These are phyloP conservation scores for Penicillium janthinellum DNA, from an alignment of 2,329 filamentous ascomycete species.

Conservation along the genomic window DNA sequence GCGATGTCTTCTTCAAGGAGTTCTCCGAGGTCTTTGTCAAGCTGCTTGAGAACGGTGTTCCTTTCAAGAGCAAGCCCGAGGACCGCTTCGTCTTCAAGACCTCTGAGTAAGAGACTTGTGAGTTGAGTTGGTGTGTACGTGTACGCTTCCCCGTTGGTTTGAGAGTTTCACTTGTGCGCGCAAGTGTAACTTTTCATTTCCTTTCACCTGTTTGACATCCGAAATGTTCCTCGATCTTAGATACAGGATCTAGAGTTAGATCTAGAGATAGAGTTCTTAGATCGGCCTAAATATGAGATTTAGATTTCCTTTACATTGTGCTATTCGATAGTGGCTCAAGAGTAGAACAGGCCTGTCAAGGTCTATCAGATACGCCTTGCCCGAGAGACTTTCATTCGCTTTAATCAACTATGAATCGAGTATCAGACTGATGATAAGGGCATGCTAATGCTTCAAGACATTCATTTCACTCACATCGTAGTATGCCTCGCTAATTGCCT, in stretches of 20 bases:
- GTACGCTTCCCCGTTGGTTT: not conserved
- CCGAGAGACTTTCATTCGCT: no score
- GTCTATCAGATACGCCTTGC: not conserved
- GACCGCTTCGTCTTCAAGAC: conserved; percentile 67
- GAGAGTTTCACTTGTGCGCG: conserved; percentile 5
- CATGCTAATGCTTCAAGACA: no score
- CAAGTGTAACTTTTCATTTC: conserved; percentile 4
- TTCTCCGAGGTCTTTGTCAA: conserved; percentile 77
- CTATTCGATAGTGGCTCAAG: not conserved
- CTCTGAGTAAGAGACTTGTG: conserved; percentile 29
- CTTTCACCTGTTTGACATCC: conserved; percentile 14
- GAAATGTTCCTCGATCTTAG: conserved; percentile 7
- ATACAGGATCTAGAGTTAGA: not conserved
- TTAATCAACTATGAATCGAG: no score
- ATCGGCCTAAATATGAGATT: conserved; percentile 10
- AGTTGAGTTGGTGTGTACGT: conserved; percentile 1
- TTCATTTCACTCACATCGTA: no score
- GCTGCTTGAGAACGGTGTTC: conserved; percentile 92
- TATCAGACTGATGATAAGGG: no score
- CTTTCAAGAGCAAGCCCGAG: conserved; percentile 70
- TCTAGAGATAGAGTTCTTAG: conserved; percentile 7
- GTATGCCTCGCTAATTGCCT: not conserved
- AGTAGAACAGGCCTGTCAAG: no score
- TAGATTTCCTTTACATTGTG: not conserved
- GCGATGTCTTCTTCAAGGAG: conserved; percentile 89